Evolutionary conservation across 768 basidiomycete genomes (phyloP).

Genomic region (Amanita molliuscula): DNA sequence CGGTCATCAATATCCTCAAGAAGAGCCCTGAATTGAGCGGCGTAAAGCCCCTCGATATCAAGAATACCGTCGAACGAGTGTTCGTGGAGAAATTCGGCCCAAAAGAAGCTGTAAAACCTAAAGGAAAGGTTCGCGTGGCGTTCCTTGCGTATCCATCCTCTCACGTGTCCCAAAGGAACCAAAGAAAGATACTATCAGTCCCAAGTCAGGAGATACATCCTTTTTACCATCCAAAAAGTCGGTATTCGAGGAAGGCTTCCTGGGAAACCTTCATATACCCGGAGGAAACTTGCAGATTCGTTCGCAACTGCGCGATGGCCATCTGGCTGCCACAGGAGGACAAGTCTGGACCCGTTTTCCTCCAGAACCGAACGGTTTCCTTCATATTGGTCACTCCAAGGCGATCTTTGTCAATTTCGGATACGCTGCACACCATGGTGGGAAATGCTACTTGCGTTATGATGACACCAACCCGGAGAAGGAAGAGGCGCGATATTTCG

Average conservation of each 20-base stretch:
- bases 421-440: slow-evolving; percentile 92
- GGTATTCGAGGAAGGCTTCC: slow-evolving; percentile 92
- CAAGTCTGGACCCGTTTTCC: slow-evolving; percentile 94
- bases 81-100: slow-evolving; percentile 63
- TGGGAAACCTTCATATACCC: slow-evolving; percentile 85
- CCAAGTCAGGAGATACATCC: slow-evolving; percentile 20
- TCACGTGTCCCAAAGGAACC: slow-evolving; percentile 25
- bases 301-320: slow-evolving; percentile 66
- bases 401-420: slow-evolving; percentile 98
- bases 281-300: slow-evolving; percentile 88
- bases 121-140: slow-evolving; percentile 42
- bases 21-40: slow-evolving; percentile 57
- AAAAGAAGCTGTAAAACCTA: slow-evolving; percentile 57
- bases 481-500: slow-evolving; percentile 93
- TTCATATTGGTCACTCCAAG: slow-evolving; percentile 96
- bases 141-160: not conserved
- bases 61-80: slow-evolving; percentile 65
- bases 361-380: slow-evolving; percentile 95
- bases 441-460: slow-evolving; percentile 88
- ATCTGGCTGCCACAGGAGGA: slow-evolving; percentile 72
- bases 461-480: slow-evolving; percentile 99
- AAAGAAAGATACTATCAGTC: slow-evolving; percentile 33
- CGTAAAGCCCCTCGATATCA: slow-evolving; percentile 78
- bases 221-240: slow-evolving; percentile 36
- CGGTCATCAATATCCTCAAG: slow-evolving; percentile 56